Base-by-base conservation (phyloP, 108 stramenopile species). In the Nannochloropsis oceanica region DNA sequence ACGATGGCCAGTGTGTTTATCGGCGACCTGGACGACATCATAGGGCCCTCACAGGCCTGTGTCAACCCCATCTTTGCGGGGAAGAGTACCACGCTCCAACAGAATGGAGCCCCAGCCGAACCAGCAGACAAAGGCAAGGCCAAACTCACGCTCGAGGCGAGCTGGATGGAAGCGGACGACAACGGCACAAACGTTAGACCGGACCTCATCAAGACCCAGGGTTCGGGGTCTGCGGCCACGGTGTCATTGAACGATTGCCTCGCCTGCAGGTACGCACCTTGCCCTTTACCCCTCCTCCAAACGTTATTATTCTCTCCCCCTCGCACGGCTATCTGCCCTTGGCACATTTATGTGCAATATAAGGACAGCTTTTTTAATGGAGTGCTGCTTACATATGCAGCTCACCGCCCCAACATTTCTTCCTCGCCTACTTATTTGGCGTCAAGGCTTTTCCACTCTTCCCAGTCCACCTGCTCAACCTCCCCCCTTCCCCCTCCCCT, bases 191-290 rank as follows among this genome's bases (percentile, higher is more conserved):
- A 34, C 25, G 44, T 18, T 10, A 46, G 87, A 80, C 91, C 92
- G 20, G 91, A 92, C 87, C 85, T 92, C 8, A 92, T 92, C 79
- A 89, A 91, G 50, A 73, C 83, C 34, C 34, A 50, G 0, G 34
- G 44, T 25, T 20, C 27, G 34, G 42, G 46, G 11, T 85, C 84
- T 27, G 87, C 87, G 14, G 91, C 92, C 18, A 84, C 86, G 24
- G 96, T 98, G 8, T 94, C 96, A 24, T 92, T 98, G 42, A 94
- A 94, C 24, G 99, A 99, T 91, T 99, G 99, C 87, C 94, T 99
- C 84, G 97, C 99, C 13, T 99, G 99, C 88, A 92, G 92, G 26
- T 42, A 81, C 81, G 85, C 18, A 12, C 13, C 14, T 50, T 14
- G 18, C 59, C 1, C 25, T 8, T 80, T 26, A 8, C 25, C 26